Base-by-base conservation (phyloP, 306 rosid species). In the Canavalia ensiformis region DNA sequence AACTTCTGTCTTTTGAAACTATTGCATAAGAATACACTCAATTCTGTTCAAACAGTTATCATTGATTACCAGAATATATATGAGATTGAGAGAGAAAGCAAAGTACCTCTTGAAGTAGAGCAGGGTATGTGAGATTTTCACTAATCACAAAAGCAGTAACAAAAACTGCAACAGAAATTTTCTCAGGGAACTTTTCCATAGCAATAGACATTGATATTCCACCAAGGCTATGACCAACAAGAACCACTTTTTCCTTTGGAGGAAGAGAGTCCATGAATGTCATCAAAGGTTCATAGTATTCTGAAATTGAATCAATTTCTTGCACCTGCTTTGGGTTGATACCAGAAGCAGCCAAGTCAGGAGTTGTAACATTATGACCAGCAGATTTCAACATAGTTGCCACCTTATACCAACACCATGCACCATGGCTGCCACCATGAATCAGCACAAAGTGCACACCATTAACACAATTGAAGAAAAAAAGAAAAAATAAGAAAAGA, bases 381-480 rank as follows among this genome's bases (percentile, higher is more conserved):
- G 30, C 39, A 0, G 77, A 33, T 56, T 68, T 81, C 64, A 90
- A 75, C 11, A 84, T 65, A 44, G 81, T 34, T 8, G 72, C 66
- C 4, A 90, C 83, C 77, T 86, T 90, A 75, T 81, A 87, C 91
- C 91, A 90, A 10, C 90, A 82, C 93, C 93, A 90, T n/a, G 91
- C 87, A 28, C 90, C 93, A 46, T 86, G 87, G 70, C 91, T 44
- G 13, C 11, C 44, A 0, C 93, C 93, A 69, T 90, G 93, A 66
- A 88, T 74, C 34, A 90, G 31, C 62, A 89, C 90, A 6, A 85
- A 87, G 82, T 89, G 90, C 7, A 29, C 63, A 31, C 47, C 31
- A 4, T 82, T 46, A n/a, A 52, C 75, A 64, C 51, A 41, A 35
- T 11, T 35, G 8, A 34, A 55, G 7, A 76, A 31, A 62, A 30